Evolutionary conservation across 2,329 filamentous ascomycete species (phyloP).

Genomic region (Stachybotrys echinatus): DNA sequence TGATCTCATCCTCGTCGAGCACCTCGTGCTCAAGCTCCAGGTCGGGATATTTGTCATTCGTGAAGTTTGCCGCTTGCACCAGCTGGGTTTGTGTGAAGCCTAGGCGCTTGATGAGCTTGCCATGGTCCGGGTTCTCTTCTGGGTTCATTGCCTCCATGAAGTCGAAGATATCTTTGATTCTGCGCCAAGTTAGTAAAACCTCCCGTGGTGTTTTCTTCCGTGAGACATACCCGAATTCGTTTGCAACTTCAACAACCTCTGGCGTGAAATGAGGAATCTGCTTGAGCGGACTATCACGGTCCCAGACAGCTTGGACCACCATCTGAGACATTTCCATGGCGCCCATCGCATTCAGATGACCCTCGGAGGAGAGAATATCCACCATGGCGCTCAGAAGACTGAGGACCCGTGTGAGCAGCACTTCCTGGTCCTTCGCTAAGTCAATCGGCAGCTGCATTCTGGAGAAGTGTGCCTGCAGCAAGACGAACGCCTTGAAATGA

Average conservation of each 20-base stretch:
- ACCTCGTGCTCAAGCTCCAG: conserved; percentile 87
- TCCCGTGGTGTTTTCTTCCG: neutral
- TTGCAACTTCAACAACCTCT: conserved; percentile 76
- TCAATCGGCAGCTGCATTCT: conserved; percentile 95
- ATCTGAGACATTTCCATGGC: conserved; percentile 99
- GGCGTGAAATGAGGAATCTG: conserved; percentile 93
- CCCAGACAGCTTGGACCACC: conserved; percentile 99
- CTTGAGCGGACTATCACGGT: conserved; percentile 92
- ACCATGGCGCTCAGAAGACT: conserved; percentile 87
- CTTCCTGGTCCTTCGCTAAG: conserved; percentile 90
- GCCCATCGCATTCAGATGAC: conserved; percentile 93
- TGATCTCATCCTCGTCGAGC: conserved; percentile 73
- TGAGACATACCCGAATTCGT: conserved; percentile 62
- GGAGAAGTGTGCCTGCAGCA: conserved; percentile 95
- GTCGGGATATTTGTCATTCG: conserved; percentile 93
- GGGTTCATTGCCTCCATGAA: conserved; percentile 99
- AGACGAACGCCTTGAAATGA: conserved; percentile 97
- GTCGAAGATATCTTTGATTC: conserved; percentile 89
- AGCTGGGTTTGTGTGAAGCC: conserved; percentile 78
- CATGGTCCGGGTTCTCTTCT: conserved; percentile 81
- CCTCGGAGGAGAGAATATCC: conserved; percentile 92
- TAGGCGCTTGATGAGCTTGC: conserved; percentile 69
- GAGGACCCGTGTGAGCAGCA: conserved; percentile 77
- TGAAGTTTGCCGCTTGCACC: conserved; percentile 86
- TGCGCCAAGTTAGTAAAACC: conserved; percentile 32